Evolutionary conservation across 192 early-diverging fungal species (phyloP), one percentile per base, ranked within the genome.

Genomic region (Entrophospora sp.): DNA sequence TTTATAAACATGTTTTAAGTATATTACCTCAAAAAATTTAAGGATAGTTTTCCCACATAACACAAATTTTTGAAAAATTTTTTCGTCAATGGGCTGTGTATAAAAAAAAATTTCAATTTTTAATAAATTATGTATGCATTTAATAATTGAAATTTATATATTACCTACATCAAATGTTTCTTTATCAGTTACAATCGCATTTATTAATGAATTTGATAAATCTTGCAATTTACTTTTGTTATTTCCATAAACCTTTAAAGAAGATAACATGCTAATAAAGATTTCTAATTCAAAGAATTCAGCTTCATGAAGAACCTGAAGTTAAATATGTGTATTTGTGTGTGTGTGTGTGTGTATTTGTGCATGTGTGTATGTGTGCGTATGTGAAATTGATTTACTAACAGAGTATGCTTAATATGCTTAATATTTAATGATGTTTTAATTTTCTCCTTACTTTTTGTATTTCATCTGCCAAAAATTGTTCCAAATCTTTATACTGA

Each of bases 401-500:
- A 35, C 9, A 28, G n/a, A n/a, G n/a, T n/a, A n/a, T n/a, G n/a
- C n/a, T n/a, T n/a, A n/a, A n/a, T n/a, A n/a, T n/a, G n/a, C n/a
- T n/a, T n/a, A n/a, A n/a, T n/a, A n/a, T n/a, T n/a, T n/a, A n/a
- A n/a, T n/a, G n/a, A n/a, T n/a, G n/a, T n/a, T n/a, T n/a, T n/a
- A n/a, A n/a, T n/a, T n/a, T n/a, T n/a, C n/a, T n/a, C n/a, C 13
- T 18, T 38, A 68, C 66, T 35, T 59, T 68, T 36, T 59, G 59
- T 13, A 68, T 31, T 59, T 68, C 66, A 44, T 56, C 22, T 1
- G 66, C 56, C 31, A 68, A 68, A 16, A 34, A 30, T 38, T 32
- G 14, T 36, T 68, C 55, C 13, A 58, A 18, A 42, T 57, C 55
- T 4, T 18, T 24, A 40, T 57, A 31, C 20, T 44, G 35, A 14